Evolutionary conservation across 2,329 filamentous ascomycete genomes (phyloP), one percentile per base, ranked within the genome.

Genomic region (Orbilia quercus): DNA sequence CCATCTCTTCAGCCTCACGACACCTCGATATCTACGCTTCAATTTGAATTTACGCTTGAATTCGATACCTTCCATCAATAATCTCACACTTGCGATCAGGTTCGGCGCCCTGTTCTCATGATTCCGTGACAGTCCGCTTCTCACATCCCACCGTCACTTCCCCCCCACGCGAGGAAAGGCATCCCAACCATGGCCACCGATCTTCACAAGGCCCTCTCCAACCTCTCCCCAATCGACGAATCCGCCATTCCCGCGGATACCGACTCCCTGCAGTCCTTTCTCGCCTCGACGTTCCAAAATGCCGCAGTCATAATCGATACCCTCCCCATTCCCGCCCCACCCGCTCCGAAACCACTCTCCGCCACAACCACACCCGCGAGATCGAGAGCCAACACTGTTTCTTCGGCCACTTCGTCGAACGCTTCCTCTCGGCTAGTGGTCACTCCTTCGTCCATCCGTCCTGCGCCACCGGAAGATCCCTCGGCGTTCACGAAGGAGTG

Each of bases 401-500:
- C 64, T 14, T 66, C 62, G 2, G 31, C 7, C 20, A 23, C 7
- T 9, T 50, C 57, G 2, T 64, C 59, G 1, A 36, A 25, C 16
- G 5, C 62, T 11, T 36, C 64, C 6, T 23, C 14, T 7, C 51
- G 40, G 38, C 44, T 72, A 28, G 64, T 44, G 20, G 64, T 72
- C 22, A n/a, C 16, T 1, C 67, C 67, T 31, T 72, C 67, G 5
- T 11, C 47, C 4, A 9, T 38, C 14, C 44, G 67, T 31, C 67
- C 67, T 1, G 11, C 14, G 14, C 7, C 36, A 6, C 51, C 67
- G n/a, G 50, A 34, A 6, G n/a, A 53, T 12, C 36, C 23, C 1
- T 53, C 59, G 16, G 31, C 48, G n/a, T 72, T 59, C 45, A 59
- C 53, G 0, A 90, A 90, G 78, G 87, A 91, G 81, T 97, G 94